Evolutionary conservation across 2,329 filamentous ascomycete genomes (phyloP), one percentile per base, ranked within the genome.

Genomic region (Raffaelea albimanens): DNA sequence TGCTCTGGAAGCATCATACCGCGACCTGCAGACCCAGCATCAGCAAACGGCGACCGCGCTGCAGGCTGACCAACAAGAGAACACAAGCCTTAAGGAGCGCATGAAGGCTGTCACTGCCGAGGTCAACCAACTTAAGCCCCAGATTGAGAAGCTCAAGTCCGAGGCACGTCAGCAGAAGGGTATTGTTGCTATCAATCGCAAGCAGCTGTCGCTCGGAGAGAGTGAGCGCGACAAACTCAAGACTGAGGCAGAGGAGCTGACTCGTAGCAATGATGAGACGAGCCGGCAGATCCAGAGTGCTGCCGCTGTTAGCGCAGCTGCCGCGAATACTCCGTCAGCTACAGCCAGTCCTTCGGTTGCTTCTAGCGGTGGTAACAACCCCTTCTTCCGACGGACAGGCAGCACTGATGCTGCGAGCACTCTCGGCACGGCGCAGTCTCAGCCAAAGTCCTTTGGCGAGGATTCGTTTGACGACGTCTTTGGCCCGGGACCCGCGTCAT

Each of bases 151-250:
- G 71, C 75, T 95, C 57, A 89, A 86, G 63, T 87, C 85, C 13
- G 89, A 96, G 57, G 89, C 89, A 22, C 82, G 93, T 39, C 93
- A 97, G 64, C 90, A 97, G 61, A 97, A 95, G 69, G 93, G 93
- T 18, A 74, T 97, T 55, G 91, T 95, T 25, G 90, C 93, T 40
- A 98, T 98, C 68, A 96, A 96, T 69, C 97, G 94, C 74, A 98
- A 98, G 70, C 93, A 98, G 67, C 72, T 97, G 51, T 80, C 84
- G 33, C 96, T 90, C 1, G 87, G 85, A 49, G 93, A 98, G 64
- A 79, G 78, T 43, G 91, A 97, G 63, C 80, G 87, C 29, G 91
- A 97, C 51, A 91, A 87, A 70, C 71, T 95, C 36, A 90, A 89
- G 68, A 70, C 72, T 2, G 91, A 97, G 63, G 83, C 84, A 40